These are phyloP conservation scores for Termitomyces sp. DNA, from an alignment of 768 basidiomycete genomes.

Conservation along the genomic window DNA sequence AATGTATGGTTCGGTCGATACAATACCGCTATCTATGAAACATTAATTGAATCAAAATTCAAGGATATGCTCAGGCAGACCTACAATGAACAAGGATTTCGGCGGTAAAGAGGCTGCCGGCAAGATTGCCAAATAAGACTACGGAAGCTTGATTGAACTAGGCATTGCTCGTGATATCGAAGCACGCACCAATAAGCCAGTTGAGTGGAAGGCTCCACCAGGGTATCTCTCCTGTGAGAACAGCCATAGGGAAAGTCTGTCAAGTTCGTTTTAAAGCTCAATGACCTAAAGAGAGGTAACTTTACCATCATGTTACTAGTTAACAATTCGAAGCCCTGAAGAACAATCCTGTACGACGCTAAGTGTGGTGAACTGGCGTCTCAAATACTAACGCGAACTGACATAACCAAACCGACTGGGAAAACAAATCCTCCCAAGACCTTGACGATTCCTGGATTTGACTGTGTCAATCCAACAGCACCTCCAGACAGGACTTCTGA, in stretches of 20 bases:
- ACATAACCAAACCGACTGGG: slow-evolving; percentile 77
- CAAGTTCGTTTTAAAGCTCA: background rate
- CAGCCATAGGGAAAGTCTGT: slow-evolving; percentile 67
- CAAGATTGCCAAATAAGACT: slow-evolving; percentile 69
- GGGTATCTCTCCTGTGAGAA: slow-evolving; percentile 53
- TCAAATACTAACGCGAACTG: slow-evolving; percentile 9
- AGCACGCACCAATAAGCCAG: slow-evolving; percentile 56
- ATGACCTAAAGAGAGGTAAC: background rate
- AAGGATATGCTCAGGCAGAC: slow-evolving; percentile 11
- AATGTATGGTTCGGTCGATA: slow-evolving; percentile 53
- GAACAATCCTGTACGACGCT: slow-evolving; percentile 48
- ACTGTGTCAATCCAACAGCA: slow-evolving; percentile 37
- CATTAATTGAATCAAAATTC: background rate
- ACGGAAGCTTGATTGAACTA: slow-evolving; percentile 2
- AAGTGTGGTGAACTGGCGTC: background rate
- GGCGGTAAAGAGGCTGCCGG: slow-evolving; percentile 65
- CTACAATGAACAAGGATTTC: slow-evolving; percentile 61
- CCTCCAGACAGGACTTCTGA: slow-evolving; percentile 59
- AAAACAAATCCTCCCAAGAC: slow-evolving; percentile 64
- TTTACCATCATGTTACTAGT: slow-evolving; percentile 75
- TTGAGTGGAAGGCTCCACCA: slow-evolving; percentile 67
- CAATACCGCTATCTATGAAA: slow-evolving; percentile 49
- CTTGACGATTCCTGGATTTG: slow-evolving; percentile 65
- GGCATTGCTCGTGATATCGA: background rate
- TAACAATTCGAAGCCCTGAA: slow-evolving; percentile 64